phyloP scores from a whole-genome alignment of 2,329 filamentous ascomycete species.

The Elsinoe ampelina region DNA sequence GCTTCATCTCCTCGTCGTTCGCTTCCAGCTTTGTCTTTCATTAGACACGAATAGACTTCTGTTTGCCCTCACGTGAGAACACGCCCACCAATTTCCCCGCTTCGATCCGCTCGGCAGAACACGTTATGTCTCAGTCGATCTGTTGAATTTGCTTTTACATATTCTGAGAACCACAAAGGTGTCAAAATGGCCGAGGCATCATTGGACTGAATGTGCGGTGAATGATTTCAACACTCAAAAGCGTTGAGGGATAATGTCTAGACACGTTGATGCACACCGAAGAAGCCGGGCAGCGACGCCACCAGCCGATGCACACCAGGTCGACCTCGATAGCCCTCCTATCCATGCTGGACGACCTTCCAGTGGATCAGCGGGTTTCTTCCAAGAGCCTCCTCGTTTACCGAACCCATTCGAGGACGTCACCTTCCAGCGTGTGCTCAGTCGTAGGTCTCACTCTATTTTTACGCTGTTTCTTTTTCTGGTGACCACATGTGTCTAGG shows the following conservation, averaged over 20 bases:
- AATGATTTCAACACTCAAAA: too few relatives aligned
- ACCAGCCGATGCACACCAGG: neutral
- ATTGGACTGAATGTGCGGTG: too few relatives aligned
- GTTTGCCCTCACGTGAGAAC: neutral
- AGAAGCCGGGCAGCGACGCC: neutral
- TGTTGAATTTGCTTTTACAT: neutral
- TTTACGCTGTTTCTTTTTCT: neutral
- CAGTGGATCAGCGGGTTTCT: too few relatives aligned
- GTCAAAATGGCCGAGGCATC: neutral
- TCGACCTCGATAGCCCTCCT: neutral
- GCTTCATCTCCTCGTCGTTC: too few relatives aligned
- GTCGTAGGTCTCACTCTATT: neutral
- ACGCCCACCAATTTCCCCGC: neutral
- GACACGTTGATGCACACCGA: neutral
- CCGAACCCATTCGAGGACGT: neutral
- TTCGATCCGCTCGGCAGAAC: neutral
- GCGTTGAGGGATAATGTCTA: neutral
- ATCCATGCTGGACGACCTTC: neutral
- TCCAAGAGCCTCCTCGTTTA: slow-evolving; percentile 3
- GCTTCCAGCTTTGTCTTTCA: neutral
- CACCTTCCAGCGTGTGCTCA: neutral
- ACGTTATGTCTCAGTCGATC: neutral
- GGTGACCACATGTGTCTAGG: neutral
- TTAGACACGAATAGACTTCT: neutral
- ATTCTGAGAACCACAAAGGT: neutral